Conservation (phyloP, 768 basidiomycete genomes). For the Xanthoconium purpureum region DNA sequence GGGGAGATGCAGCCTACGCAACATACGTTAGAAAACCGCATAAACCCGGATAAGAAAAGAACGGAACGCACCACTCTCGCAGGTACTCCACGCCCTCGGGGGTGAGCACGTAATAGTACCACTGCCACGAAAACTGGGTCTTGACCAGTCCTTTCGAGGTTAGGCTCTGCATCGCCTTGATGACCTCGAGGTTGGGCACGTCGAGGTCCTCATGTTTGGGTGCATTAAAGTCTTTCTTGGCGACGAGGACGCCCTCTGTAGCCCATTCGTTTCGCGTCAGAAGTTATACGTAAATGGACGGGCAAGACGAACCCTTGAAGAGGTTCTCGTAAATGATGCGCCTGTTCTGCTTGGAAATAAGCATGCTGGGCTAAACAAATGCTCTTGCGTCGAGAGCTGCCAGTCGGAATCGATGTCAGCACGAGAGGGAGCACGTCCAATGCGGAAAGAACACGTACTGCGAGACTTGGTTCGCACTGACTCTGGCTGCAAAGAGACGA, state of each 20-base stretch:
- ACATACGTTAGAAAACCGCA: neutral
- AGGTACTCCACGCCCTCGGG: constrained; percentile 97
- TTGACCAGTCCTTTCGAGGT: constrained; percentile 85
- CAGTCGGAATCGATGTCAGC: neutral
- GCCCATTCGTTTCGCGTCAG: neutral
- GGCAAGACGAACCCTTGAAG: constrained; percentile 81
- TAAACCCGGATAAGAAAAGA: neutral
- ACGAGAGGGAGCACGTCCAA: neutral
- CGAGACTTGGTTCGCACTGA: constrained; percentile 34
- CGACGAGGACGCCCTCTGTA: constrained; percentile 95
- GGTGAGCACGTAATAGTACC: constrained; percentile 97
- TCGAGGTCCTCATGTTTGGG: constrained; percentile 92
- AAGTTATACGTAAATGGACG: neutral
- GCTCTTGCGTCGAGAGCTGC: constrained; percentile 32
- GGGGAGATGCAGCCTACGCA: constrained; percentile 83
- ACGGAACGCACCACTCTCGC: constrained; percentile 65
- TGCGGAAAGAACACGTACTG: constrained; percentile 31
- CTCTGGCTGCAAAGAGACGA: constrained; percentile 26
- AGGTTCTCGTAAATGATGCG: constrained; percentile 98
- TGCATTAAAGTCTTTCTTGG: constrained; percentile 98
- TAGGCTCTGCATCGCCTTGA: constrained; percentile 69
- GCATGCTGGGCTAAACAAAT: constrained; percentile 62
- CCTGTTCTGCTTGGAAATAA: constrained; percentile 94
- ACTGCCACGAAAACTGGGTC: constrained; percentile 99
- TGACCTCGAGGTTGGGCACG: constrained; percentile 66